phyloP scores from a whole-genome alignment of 2,329 filamentous ascomycete species.

The Aspergillus neoniger region DNA sequence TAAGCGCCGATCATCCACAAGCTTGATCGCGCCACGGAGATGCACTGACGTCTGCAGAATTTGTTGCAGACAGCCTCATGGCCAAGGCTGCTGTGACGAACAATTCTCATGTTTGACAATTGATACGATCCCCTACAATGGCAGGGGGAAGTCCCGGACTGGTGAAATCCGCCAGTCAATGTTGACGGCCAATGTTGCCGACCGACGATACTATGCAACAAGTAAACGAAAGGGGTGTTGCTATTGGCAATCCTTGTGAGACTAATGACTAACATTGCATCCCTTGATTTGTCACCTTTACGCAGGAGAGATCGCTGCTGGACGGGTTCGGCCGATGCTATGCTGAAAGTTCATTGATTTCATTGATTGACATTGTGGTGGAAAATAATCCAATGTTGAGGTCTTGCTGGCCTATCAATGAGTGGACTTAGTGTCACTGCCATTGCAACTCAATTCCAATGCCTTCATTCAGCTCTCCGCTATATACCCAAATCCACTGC shows the following conservation, averaged over 20 bases:
- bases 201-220: background rate
- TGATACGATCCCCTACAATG: background rate
- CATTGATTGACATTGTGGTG: background rate
- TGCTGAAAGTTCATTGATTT: background rate
- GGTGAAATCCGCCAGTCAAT: background rate
- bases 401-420: background rate
- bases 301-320: too few relatives aligned
- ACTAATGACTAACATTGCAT: background rate
- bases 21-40: conserved; percentile 7
- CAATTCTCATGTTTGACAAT: background rate
- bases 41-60: conserved; percentile 2
- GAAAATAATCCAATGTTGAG: background rate
- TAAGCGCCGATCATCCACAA: conserved; percentile 15
- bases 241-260: background rate
- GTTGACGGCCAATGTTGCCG: background rate
- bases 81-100: background rate
- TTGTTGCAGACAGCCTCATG: background rate
- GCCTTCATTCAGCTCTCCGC: background rate
- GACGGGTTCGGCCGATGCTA: too few relatives aligned
- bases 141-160: background rate
- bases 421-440: background rate
- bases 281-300: background rate
- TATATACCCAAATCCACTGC: background rate
- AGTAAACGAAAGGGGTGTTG: background rate
- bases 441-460: background rate